A percentile compares a stretch with the other conserved stretches of the same genome.
phyloP scores from a whole-genome alignment of 805 yeast genomes.

The Wickerhamiella cacticola region DNA sequence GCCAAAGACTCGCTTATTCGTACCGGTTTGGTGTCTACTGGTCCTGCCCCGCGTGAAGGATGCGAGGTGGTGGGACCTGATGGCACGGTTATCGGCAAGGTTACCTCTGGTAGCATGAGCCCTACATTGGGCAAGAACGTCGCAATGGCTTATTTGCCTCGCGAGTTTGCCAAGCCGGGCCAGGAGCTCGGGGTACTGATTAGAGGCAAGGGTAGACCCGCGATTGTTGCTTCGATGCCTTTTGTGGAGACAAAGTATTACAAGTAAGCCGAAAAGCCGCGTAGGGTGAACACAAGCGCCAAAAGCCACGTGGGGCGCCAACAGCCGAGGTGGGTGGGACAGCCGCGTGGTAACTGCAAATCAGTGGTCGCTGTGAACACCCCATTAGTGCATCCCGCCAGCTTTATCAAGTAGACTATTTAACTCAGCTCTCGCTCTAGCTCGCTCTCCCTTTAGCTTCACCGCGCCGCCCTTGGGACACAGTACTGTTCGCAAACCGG shows the following conservation, averaged over 20 bases:
- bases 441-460: too few relatives aligned
- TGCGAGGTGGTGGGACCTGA: slow-evolving; percentile 50
- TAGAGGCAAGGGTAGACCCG: slow-evolving; percentile 73
- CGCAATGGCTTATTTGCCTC: slow-evolving; percentile 80
- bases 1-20: slow-evolving; percentile 54
- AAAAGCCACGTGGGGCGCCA: too few relatives aligned
- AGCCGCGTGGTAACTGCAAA: too few relatives aligned
- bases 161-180: slow-evolving; percentile 61
- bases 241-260: slow-evolving; percentile 67
- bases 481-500: too few relatives aligned
- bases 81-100: slow-evolving; percentile 42
- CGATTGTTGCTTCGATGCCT: slow-evolving; percentile 69
- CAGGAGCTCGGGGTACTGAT: slow-evolving; percentile 59
- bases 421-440: too few relatives aligned
- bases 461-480: too few relatives aligned
- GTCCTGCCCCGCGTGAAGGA: slow-evolving; percentile 90
- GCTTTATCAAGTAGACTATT: too few relatives aligned
- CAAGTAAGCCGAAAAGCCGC: slow-evolving; percentile 29
- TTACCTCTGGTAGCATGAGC: slow-evolving; percentile 53
- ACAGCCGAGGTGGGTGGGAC: too few relatives aligned
- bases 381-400: too few relatives aligned
- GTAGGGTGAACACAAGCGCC: too few relatives aligned
- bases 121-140: slow-evolving; percentile 69
- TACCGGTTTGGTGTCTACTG: slow-evolving; percentile 59
- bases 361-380: too few relatives aligned